Conservation (phyloP, 495 filamentous ascomycete genomes). For the Xylaria longipes region DNA sequence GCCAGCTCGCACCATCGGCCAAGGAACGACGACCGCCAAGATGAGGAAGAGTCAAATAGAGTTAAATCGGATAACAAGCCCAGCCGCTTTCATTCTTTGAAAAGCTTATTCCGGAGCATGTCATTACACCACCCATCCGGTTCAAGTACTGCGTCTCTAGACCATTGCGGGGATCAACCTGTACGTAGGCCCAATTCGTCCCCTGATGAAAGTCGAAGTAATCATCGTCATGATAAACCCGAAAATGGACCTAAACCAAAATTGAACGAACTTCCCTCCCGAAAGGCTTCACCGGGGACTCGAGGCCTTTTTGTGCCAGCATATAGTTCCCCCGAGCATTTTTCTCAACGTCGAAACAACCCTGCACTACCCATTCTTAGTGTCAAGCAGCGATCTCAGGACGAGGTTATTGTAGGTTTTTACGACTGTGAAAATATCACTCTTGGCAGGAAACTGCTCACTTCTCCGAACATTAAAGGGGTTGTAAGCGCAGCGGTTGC, state of each 20-base stretch:
- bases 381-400: background rate
- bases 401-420: background rate
- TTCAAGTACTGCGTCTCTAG: background rate
- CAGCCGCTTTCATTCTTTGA: background rate
- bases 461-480: background rate
- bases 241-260: background rate
- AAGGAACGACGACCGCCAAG: background rate
- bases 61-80: background rate
- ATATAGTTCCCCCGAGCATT: slow-evolving; percentile 18
- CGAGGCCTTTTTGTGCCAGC: slow-evolving; percentile 17
- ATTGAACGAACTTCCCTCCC: background rate
- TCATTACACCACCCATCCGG: background rate
- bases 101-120: background rate
- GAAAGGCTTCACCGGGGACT: background rate
- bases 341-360: slow-evolving; percentile 16
- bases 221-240: background rate
- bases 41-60: background rate
- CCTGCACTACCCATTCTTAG: background rate
- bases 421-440: slow-evolving; percentile 6
- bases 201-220: background rate
- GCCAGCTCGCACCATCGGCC: background rate
- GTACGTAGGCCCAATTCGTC: background rate
- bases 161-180: background rate
- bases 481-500: slow-evolving; percentile 14
- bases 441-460: background rate